Base-by-base conservation (phyloP, 1,139 yeast species). In the Magnusiomyces magnusii region DNA sequence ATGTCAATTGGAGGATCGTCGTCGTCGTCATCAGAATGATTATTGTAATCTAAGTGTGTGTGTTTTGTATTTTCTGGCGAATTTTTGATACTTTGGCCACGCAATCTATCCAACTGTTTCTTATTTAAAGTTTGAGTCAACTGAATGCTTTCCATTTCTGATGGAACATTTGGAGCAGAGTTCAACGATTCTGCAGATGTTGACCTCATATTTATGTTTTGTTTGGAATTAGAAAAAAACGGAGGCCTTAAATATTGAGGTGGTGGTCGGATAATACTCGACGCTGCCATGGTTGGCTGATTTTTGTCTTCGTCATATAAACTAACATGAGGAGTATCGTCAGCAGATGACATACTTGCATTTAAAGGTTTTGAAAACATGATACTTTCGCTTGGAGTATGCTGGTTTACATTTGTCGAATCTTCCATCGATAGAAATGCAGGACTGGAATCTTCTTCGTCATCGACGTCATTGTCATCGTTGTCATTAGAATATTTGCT, bases 1-100 rank as follows among this genome's bases (percentile, higher is more conserved):
- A 66, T 57, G 58, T 68, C 72, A 15, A 57, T 64, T 34, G 70
- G 69, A 13, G 71, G 71, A 19, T 67, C 72, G 21, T 62, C 61
- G 17, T 47, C 60, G 34, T 64, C 64, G 5, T 59, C 62, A 9
- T 17, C 36, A 7, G 7, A 7, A 31, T 31, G 7, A 7, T 31
- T 7, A 13, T 31, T 13, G 13, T 9, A 13, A 31, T 7, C 36
- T 31, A 13, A 31, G 36, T 9, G 36, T 31, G 36, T 31, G 13
- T 31, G 7, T 31, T 31, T 31, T 7, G 28, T 54, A 52, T 9
- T 19, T 36, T 17, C 47, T 25, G 27, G 51, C 55, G 57, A 58
- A 53, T 27, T 56, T 57, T 17, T 56, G 51, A 17, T 36, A 25
- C 5, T 44, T 3, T 49, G 10, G 21, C 34, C 52, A 2, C 53